phyloP scores from a whole-genome alignment of 2,329 filamentous ascomycete genomes.

The Coniella lustricola region DNA sequence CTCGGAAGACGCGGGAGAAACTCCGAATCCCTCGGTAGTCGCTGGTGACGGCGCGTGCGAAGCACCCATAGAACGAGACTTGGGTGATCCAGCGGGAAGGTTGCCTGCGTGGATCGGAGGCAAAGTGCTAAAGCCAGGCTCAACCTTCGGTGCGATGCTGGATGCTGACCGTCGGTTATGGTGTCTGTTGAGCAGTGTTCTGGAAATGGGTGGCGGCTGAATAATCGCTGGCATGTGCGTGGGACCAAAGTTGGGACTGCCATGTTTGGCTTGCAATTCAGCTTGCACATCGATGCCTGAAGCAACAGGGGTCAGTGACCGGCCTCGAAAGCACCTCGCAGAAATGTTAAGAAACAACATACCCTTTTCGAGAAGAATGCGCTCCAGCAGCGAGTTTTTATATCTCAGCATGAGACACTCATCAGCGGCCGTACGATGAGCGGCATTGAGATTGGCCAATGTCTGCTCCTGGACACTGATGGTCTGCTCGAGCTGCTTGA shows the following conservation, averaged over 20 bases:
- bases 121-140: slow-evolving; percentile 43
- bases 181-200: slow-evolving; percentile 74
- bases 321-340: background rate
- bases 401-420: slow-evolving; percentile 98
- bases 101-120: slow-evolving; percentile 37
- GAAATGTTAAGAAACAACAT: slow-evolving; percentile 13
- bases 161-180: slow-evolving; percentile 64
- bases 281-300: slow-evolving; percentile 93
- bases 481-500: slow-evolving; percentile 95
- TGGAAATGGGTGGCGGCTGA: slow-evolving; percentile 69
- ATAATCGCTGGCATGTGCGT: slow-evolving; percentile 62
- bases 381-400: slow-evolving; percentile 93
- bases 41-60: slow-evolving; percentile 61
- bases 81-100: slow-evolving; percentile 56
- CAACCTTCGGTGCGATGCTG: slow-evolving; percentile 68
- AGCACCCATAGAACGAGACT: slow-evolving; percentile 73
- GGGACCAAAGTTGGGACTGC: slow-evolving; percentile 70
- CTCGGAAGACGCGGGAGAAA: slow-evolving; percentile 36
- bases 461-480: slow-evolving; percentile 97
- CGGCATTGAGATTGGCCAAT: slow-evolving; percentile 84
- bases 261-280: slow-evolving; percentile 87
- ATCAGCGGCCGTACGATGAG: slow-evolving; percentile 88
- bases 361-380: slow-evolving; percentile 96
- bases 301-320: background rate
- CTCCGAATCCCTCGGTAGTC: slow-evolving; percentile 35